Evolutionary conservation across 257 asterid species (phyloP), one percentile per base, ranked within the genome.

Genomic region (Jasminum sambac): DNA sequence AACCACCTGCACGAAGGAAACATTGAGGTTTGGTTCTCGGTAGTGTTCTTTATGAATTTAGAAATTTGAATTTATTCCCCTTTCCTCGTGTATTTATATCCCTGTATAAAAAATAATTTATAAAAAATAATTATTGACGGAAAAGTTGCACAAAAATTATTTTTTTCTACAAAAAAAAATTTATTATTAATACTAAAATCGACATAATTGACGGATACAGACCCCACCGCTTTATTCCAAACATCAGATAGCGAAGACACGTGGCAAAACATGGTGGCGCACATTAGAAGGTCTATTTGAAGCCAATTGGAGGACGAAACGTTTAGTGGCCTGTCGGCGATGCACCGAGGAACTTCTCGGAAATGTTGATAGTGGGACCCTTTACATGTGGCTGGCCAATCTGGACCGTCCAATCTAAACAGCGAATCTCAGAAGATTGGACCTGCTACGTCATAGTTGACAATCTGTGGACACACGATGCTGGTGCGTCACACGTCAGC

Each of bases 401-500:
- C 79, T 12, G 23, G 66, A 67, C 81, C 84, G 80, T 78, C 79
- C 19, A 72, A 62, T 68, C 62, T 10, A 6, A 52, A 69, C n/a
- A 23, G 43, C 71, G 76, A 41, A 41, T 46, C 41, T 24, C 67
- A 52, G 61, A 57, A 58, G 78, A 78, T 78, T 72, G 73, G 77
- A 69, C 80, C 73, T 64, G 43, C n/a, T 58, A 52, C 70, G 73
- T 65, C 69, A 38, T 11, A 12, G 5, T 14, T 16, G 55, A 16
- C 9, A 16, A 44, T 44, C 0, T 19, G 55, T 8, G 39, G 57
- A 50, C 64, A 39, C 78, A 50, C 23, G 68, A 26, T 50, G 71
- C 24, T 34, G 63, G 52, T 75, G 84, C 78, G 39, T 73, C 77
- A 41, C 83, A 75, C 82, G 76, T 69, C 75, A 59, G 63, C 71